These are phyloP conservation scores for Termitomyces bulborhizus DNA, from an alignment of 768 basidiomycete genomes.

Conservation along the genomic window DNA sequence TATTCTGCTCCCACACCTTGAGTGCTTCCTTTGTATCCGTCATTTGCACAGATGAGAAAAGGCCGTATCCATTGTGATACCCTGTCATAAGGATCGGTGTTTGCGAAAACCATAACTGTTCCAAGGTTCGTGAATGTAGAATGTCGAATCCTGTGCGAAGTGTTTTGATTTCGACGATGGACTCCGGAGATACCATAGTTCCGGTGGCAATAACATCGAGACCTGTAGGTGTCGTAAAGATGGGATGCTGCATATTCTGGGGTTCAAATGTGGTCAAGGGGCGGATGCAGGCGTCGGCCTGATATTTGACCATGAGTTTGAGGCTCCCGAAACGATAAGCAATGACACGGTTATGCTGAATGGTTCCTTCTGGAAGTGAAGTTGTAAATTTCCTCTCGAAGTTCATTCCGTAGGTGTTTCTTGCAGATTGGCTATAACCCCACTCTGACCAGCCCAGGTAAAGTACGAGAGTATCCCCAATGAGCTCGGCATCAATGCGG, in stretches of 20 bases:
- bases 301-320: constrained; percentile 23
- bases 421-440: not conserved
- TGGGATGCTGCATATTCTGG: not conserved
- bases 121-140: constrained; percentile 4
- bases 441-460: constrained; percentile 15
- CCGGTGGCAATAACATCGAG: constrained; percentile 9
- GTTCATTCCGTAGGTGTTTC: constrained; percentile 10
- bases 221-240: constrained; percentile 6
- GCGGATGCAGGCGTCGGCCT: constrained; percentile 22
- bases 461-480: constrained; percentile 13
- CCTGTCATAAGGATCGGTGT: constrained; percentile 15
- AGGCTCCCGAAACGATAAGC: constrained; percentile 17
- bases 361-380: constrained; percentile 7
- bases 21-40: constrained; percentile 4
- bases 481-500: constrained; percentile 15
- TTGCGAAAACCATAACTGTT: constrained; percentile 17
- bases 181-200: constrained; percentile 7
- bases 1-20: constrained; percentile 10
- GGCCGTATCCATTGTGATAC: constrained; percentile 14
- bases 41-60: constrained; percentile 8
- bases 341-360: constrained; percentile 15
- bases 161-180: constrained; percentile 16
- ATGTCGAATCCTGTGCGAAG: not conserved
- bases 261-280: not conserved
- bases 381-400: constrained; percentile 14